These are phyloP conservation scores for Exserohilum rostratum DNA, from an alignment of 2,329 filamentous ascomycete species.

Conservation along the genomic window DNA sequence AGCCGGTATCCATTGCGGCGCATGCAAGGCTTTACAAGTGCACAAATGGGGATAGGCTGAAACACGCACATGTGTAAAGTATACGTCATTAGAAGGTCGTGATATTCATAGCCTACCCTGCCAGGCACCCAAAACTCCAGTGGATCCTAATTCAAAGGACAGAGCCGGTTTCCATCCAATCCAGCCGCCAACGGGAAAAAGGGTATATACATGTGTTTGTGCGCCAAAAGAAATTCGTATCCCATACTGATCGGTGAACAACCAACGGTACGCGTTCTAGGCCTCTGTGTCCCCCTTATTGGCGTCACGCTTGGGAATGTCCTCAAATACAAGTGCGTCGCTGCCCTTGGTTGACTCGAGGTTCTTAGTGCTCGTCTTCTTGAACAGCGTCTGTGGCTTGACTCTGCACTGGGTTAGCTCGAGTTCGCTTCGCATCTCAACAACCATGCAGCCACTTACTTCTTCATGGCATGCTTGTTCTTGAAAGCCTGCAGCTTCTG, in stretches of 20 bases:
- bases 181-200: neutral
- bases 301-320: slow-evolving; percentile 40
- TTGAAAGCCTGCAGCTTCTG: slow-evolving; percentile 82
- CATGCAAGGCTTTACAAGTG: slow-evolving; percentile 3
- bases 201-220: slow-evolving; percentile 3
- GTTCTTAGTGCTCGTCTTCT: slow-evolving; percentile 50
- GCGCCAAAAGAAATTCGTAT: neutral
- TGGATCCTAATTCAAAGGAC: neutral
- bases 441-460: slow-evolving; percentile 38
- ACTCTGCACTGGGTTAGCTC: slow-evolving; percentile 33
- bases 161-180: neutral
- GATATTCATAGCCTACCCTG: slow-evolving; percentile 16
- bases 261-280: neutral
- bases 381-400: slow-evolving; percentile 51
- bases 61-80: neutral
- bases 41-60: neutral
- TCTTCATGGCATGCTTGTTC: slow-evolving; percentile 81
- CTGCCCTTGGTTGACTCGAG: slow-evolving; percentile 44
- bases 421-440: neutral
- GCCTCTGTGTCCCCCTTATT: slow-evolving; percentile 9
- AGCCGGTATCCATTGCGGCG: slow-evolving; percentile 5
- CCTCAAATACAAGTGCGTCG: slow-evolving; percentile 44
- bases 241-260: too few relatives aligned
- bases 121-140: slow-evolving; percentile 3
- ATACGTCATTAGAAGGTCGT: slow-evolving; percentile 10